A percentile compares a stretch with the other conserved stretches of the same genome.
phyloP scores from a whole-genome alignment of 192 early-diverging fungal species.

The Coemansia sp. region DNA sequence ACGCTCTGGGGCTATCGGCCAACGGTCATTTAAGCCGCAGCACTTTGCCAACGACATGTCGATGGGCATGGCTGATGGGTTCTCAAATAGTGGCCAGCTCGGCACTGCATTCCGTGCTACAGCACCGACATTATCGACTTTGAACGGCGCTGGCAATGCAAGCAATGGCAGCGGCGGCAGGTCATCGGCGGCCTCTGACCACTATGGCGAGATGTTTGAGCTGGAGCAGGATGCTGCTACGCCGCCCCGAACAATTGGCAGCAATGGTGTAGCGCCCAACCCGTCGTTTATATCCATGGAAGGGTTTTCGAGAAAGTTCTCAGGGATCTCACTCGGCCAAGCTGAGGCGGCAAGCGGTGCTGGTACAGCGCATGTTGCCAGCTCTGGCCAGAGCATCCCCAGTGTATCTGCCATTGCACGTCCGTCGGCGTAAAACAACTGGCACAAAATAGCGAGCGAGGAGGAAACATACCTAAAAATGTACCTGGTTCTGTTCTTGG shows the following conservation, averaged over 20 bases:
- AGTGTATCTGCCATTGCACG: constrained; percentile 38
- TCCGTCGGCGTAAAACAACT: constrained; percentile 15
- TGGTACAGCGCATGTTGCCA: background rate
- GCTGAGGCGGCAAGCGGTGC: constrained; percentile 11
- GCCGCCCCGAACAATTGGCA: constrained; percentile 8
- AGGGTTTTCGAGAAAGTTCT: constrained; percentile 40
- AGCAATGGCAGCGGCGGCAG: constrained; percentile 27
- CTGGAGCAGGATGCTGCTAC: constrained; percentile 38
- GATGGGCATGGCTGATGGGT: background rate
- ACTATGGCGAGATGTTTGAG: constrained; percentile 53
- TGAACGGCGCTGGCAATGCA: background rate
- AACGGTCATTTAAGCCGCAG: constrained; percentile 16
- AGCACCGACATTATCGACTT: background rate
- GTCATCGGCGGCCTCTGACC: constrained; percentile 45
- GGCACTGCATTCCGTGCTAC: constrained; percentile 8
- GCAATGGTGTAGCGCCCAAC: constrained; percentile 26
- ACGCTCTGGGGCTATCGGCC: constrained; percentile 38
- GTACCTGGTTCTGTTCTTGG: background rate
- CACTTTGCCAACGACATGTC: background rate
- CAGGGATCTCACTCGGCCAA: constrained; percentile 32
- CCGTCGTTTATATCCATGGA: constrained; percentile 46
- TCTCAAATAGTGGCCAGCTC: constrained; percentile 5
- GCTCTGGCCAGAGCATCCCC: constrained; percentile 18
- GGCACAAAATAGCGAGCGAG: background rate
- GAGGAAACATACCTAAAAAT: background rate